A percentile compares a stretch with the other conserved stretches of the same genome.
Conservation (phyloP, 2,329 filamentous ascomycete species). For the Ilyonectria robusta region DNA sequence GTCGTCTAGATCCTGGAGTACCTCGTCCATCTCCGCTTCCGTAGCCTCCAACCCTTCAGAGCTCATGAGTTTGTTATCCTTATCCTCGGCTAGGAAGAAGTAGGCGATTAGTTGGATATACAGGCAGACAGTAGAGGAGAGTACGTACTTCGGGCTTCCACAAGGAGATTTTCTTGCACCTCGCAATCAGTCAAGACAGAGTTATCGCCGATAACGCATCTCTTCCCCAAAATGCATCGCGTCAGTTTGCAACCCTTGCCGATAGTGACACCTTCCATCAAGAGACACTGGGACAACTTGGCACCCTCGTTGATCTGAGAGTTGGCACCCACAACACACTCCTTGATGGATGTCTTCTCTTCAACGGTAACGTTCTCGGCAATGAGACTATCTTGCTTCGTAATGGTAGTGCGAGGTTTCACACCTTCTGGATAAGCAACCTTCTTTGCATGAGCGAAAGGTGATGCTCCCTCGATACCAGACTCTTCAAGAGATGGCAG, state of each 20-base stretch:
- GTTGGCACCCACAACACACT: slow-evolving; percentile 88
- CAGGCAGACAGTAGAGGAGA: slow-evolving; percentile 9
- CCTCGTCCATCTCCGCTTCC: slow-evolving; percentile 72
- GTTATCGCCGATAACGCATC: slow-evolving; percentile 86
- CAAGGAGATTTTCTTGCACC: slow-evolving; percentile 89
- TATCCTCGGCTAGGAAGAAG: slow-evolving; percentile 70
- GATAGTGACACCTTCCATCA: slow-evolving; percentile 93
- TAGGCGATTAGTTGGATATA: slow-evolving; percentile 29
- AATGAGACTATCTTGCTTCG: slow-evolving; percentile 84
- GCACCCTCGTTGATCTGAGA: slow-evolving; percentile 90
- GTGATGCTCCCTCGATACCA: slow-evolving; percentile 71
- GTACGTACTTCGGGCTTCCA: slow-evolving; percentile 81
- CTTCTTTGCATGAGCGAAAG: slow-evolving; percentile 84
- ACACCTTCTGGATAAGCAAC: slow-evolving; percentile 88
- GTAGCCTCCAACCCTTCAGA: slow-evolving; percentile 76
- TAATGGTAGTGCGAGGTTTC: slow-evolving; percentile 85
- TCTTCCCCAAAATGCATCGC: slow-evolving; percentile 86
- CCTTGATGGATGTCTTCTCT: slow-evolving; percentile 92
- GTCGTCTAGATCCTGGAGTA: slow-evolving; percentile 60
- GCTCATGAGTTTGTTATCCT: slow-evolving; percentile 77
- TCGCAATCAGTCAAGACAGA: slow-evolving; percentile 89
- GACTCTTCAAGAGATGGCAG: slow-evolving; percentile 79
- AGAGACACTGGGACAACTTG: slow-evolving; percentile 85
- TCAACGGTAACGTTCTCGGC: slow-evolving; percentile 92
- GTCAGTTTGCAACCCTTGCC: slow-evolving; percentile 88